Conservation (phyloP, 345 rosid genomes). For the Brassica napus region Da-Ae NC_063447.1:46474501-46475000, state of each 20-base stretch:
- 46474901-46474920: constrained; percentile 64
- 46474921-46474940: constrained; percentile 89
- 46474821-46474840: constrained; percentile 71
- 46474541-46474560: neutral
- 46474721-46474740: constrained; percentile 49
- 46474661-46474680: constrained; percentile 1
- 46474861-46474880: constrained; percentile 74
- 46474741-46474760: constrained; percentile 24
- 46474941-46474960: constrained; percentile 82
- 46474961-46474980: constrained; percentile 95
- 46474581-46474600: neutral
- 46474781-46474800: constrained; percentile 77
- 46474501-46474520: neutral
- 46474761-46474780: constrained; percentile 56
- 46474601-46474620: neutral
- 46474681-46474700: neutral
- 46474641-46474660: constrained; percentile 30
- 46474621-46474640: too few species aligned
- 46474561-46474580: constrained; percentile 8
- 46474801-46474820: constrained; percentile 80
- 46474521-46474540: neutral
- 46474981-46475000: constrained; percentile 34
- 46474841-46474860: constrained; percentile 75
- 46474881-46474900: constrained; percentile 86
- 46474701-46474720: constrained; percentile 46